Percentiles rank a stretch among this genome's conserved stretches.
Evolutionary conservation across 148 eudicot genomes (phyloP).

Genomic region (Arctostaphylos glauca): DNA sequence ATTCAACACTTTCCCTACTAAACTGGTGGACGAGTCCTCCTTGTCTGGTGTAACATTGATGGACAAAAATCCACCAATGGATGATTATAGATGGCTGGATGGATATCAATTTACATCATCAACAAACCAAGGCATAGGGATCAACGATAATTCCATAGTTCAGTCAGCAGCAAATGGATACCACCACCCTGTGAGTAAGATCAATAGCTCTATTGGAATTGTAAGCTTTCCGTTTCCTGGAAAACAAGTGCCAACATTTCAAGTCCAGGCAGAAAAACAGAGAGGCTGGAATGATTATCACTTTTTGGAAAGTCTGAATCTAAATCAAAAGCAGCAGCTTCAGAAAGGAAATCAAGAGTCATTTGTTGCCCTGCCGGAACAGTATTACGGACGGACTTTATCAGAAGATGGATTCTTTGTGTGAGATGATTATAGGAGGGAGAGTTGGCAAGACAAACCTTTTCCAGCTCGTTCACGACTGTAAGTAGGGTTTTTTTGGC

Average conservation of each 20-base stretch:
- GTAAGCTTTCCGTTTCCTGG: conserved; percentile 89
- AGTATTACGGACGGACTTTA: conserved; percentile 72
- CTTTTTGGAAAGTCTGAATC: conserved; percentile 38
- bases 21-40: conserved; percentile 35
- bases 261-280: conserved; percentile 40
- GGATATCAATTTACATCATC: conserved; percentile 63
- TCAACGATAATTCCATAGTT: conserved; percentile 38
- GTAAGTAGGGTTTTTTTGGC: not conserved
- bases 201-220: conserved; percentile 44
- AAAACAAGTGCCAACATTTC: conserved; percentile 60
- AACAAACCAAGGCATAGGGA: conserved; percentile 32
- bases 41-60: conserved; percentile 27
- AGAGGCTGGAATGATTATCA: conserved; percentile 51
- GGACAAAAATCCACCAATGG: conserved; percentile 47
- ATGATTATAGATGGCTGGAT: conserved; percentile 95
- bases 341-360: conserved; percentile 52
- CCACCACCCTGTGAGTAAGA: conserved; percentile 39
- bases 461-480: not conserved
- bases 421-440: conserved; percentile 51
- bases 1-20: conserved; percentile 55
- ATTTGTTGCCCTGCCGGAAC: conserved; percentile 43
- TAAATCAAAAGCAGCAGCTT: conserved; percentile 47
- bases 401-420: conserved; percentile 76
- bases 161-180: conserved; percentile 35
- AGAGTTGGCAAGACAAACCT: conserved; percentile 34